Conservation (phyloP, 1,284 basidiomycete genomes). For the Rhodotorula sp. region DNA sequence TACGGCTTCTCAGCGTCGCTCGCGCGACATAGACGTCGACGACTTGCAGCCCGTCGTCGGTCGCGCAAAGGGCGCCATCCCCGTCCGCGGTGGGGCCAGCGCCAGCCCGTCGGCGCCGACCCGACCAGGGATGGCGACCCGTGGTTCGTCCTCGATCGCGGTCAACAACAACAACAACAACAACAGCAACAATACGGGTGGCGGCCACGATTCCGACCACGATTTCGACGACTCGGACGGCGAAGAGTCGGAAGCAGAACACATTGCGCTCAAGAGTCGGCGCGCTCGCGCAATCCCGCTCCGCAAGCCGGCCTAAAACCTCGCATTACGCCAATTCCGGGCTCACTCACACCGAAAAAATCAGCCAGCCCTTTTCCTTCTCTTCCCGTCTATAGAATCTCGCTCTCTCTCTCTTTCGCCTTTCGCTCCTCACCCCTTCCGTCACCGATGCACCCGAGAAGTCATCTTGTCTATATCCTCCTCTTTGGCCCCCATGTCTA, state of each 20-base stretch:
- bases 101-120: neutral
- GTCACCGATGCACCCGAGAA: neutral
- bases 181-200: neutral
- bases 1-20: neutral
- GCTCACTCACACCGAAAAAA: neutral
- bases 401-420: neutral
- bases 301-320: neutral
- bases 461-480: too few relatives aligned
- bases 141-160: neutral
- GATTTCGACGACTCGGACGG: neutral
- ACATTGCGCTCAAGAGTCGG: constrained; percentile 24
- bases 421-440: neutral
- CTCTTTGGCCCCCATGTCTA: too few relatives aligned
- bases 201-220: neutral
- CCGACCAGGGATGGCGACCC: neutral
- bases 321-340: neutral
- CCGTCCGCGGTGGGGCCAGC: neutral
- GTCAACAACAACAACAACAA: too few relatives aligned
- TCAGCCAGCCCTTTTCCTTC: too few relatives aligned
- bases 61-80: constrained; percentile 1
- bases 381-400: neutral
- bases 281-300: constrained; percentile 23
- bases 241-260: constrained; percentile 23
- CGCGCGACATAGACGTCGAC: neutral
- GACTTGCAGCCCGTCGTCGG: neutral